Evolutionary conservation across 176 grass and related monocot species (phyloP), one percentile per base, ranked within the genome.

Genomic region (Panicum miliaceum): DNA sequence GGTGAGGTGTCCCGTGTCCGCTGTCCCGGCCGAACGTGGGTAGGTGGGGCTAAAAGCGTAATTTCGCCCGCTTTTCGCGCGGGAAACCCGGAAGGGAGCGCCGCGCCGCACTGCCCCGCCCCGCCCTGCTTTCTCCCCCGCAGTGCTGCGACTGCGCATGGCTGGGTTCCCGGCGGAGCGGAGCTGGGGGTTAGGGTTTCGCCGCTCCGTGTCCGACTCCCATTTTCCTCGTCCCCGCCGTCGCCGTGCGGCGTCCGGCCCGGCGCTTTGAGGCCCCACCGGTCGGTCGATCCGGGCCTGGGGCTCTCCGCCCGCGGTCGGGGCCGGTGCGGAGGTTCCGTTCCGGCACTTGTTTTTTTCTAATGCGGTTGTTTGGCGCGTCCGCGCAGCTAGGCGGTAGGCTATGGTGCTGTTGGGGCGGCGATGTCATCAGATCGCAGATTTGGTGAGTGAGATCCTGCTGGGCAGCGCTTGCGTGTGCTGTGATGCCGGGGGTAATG

Each of bases 371-470:
- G 15, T 47, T 47, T 29, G 41, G 41, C 15, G 76, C 59, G 4
- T 12, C 46, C 26, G 54, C 37, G 54, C 40, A 18, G 23, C 38
- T 43, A 12, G 76, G 40, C 18, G 57, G 26, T 78, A 46, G 41
- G 5, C 40, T 22, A 16, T 48, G 68, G 68, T 71, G 68, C 68
- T 27, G 42, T 48, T 71, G 42, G 42, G 42, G 68, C 42, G 68
- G 42, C 23, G 25, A 79, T 45, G 61, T 79, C 57, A 79, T 12
- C 45, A 46, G 26, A 79, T 79, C 15, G 41, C 59, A 48, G 61
- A 64, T 79, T 62, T 47, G 56, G 15, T 79, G 58, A 47, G 68
- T 27, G 68, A 47, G 68, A 71, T 78, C 38, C 25, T 64, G 41
- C 57, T 79, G 40, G 58, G 18, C 8, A 61, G 35, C 40, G 38